A percentile compares a stretch with the other conserved stretches of the same genome.
phyloP scores from a whole-genome alignment of 2,329 filamentous ascomycete species.

The Orbilia brochopaga region DNA sequence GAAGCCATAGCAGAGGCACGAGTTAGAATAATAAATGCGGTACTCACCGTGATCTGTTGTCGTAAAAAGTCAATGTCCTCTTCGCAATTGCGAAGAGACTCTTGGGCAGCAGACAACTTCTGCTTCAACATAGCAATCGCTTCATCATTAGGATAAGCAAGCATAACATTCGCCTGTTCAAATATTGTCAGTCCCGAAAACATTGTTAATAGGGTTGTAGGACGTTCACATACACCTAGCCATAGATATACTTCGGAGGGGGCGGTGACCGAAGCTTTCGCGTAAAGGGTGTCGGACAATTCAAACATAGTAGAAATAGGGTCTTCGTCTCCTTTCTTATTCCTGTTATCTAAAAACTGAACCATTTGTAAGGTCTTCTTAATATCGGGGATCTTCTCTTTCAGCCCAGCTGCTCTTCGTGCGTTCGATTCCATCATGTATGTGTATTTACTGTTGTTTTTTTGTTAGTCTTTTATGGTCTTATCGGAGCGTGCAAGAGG shows the following conservation, averaged over 20 bases:
- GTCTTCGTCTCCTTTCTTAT: constrained; percentile 63
- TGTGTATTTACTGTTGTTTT: constrained; percentile 80
- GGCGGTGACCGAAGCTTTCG: constrained; percentile 79
- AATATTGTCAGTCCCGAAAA: background rate
- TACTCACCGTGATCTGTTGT: constrained; percentile 89
- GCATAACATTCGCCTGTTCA: constrained; percentile 87
- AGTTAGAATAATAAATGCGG: constrained; percentile 11
- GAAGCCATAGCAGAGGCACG: constrained; percentile 24
- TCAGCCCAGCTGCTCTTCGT: constrained; percentile 77
- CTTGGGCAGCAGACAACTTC: constrained; percentile 79
- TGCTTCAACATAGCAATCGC: constrained; percentile 77
- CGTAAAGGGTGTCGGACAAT: constrained; percentile 93
- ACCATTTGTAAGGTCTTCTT: constrained; percentile 94
- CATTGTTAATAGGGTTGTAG: background rate
- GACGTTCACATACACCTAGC: constrained; percentile 73
- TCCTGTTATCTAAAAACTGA: constrained; percentile 77
- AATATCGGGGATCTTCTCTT: constrained; percentile 96
- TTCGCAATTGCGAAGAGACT: constrained; percentile 83
- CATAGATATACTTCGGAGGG: constrained; percentile 94
- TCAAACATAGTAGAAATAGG: constrained; percentile 92
- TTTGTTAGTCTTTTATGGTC: constrained; percentile 59
- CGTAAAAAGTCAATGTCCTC: constrained; percentile 95
- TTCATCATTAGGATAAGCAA: constrained; percentile 89
- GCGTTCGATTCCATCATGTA: constrained; percentile 98
- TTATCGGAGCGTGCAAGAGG: background rate